Percentiles rank a stretch among this genome's conserved stretches.
phyloP scores from a whole-genome alignment of 2,329 filamentous ascomycete genomes.

The Bimuria novae-zelandiae region DNA sequence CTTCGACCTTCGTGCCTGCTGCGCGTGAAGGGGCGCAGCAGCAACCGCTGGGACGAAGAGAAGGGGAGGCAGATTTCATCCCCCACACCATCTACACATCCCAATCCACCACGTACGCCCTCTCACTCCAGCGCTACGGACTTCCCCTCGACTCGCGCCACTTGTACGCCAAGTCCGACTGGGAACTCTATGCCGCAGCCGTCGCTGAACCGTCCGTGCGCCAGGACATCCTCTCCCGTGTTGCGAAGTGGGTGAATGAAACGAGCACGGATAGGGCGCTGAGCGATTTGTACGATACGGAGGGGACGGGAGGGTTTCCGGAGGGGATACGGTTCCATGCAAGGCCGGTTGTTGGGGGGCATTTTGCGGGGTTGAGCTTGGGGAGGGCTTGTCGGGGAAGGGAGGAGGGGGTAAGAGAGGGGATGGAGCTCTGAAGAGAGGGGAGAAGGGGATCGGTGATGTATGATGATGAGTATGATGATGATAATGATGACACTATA shows the following conservation, averaged over 20 bases:
- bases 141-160: constrained; percentile 82
- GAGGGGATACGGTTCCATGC: constrained; percentile 77
- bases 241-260: constrained; percentile 83
- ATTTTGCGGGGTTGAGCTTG: constrained; percentile 84
- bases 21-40: too few relatives aligned
- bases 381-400: constrained; percentile 67
- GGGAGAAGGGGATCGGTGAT: neutral
- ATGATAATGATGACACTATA: too few relatives aligned
- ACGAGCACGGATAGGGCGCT: constrained; percentile 75
- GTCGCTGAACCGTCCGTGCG: constrained; percentile 72
- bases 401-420: too few relatives aligned
- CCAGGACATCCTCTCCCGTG: constrained; percentile 71
- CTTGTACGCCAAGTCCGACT: constrained; percentile 86
- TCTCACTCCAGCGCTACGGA: constrained; percentile 80
- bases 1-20: constrained; percentile 20
- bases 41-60: neutral
- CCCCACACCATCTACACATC: constrained; percentile 75
- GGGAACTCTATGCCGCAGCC: constrained; percentile 87
- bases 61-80: constrained; percentile 60
- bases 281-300: constrained; percentile 82
- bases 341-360: constrained; percentile 79
- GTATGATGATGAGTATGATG: neutral
- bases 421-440: neutral
- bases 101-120: constrained; percentile 80
- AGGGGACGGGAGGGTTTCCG: constrained; percentile 75